Evolutionary conservation across 257 asterid species (phyloP), one percentile per base, ranked within the genome.

Genomic region (Solanum paucissectum): DNA sequence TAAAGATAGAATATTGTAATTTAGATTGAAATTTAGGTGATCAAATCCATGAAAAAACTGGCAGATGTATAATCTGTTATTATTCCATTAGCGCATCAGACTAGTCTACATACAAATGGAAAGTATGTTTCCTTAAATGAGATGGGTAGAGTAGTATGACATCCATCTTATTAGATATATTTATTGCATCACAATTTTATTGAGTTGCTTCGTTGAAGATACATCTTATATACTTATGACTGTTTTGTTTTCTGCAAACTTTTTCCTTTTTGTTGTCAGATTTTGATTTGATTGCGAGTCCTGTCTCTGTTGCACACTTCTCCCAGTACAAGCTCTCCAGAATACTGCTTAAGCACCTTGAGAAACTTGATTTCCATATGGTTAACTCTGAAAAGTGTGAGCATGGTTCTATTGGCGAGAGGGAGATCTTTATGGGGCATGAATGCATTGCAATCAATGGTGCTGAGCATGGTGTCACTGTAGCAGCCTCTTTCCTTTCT

Each of bases 251-350:
- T 87, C 42, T 83, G 87, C 86, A 83, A 88, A 60, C 68, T 37
- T 75, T 83, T 87, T 72, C 86, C 87, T 49, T 90, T 76, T 83
- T 86, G 12, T 86, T 86, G 90, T 92, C 95, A 96, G 99, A 96
- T 94, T 94, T 96, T 92, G 97, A 93, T 86, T 93, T 88, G 88
- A 90, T 89, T 86, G 93, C 86, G 89, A 96, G 98, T 90, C 98
- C 98, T 86, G 94, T 94, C 87, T 94, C 98, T 74, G 99, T 96
- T 90, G 98, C 99, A 79, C 98, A 96, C 92, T 95, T 94, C 90
- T 94, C 99, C 72, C 99, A 95, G 92, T 94, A 96, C 90, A 96
- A 96, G 90, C 96, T 96, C 77, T 89, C 92, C 90, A 86, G 91
- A 37, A 86, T 96, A 90, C 93, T 95, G 77, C 83, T 92, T 86